Conservation (phyloP, 306 rosid genomes). For the Urtica urens region DNA sequence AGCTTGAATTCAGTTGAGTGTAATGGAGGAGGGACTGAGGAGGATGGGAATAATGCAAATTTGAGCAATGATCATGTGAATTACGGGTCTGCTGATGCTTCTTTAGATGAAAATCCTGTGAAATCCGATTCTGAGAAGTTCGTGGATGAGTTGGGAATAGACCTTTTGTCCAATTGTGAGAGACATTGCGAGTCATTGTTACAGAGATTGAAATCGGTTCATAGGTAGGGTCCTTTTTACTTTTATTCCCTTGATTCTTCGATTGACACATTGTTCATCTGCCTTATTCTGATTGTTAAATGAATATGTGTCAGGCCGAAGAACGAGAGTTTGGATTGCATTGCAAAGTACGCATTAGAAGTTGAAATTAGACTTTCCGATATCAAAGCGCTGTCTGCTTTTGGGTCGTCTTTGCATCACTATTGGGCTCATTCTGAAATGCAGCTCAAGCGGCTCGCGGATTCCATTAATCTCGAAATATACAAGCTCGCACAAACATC, state of each 20-base stretch:
- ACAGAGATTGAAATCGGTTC: slow-evolving; percentile 54
- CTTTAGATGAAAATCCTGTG: slow-evolving; percentile 9
- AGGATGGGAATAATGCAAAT: slow-evolving; percentile 18
- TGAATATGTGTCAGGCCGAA: slow-evolving; percentile 42
- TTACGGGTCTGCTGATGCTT: slow-evolving; percentile 8
- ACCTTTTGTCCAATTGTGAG: slow-evolving; percentile 42
- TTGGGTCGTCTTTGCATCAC: slow-evolving; percentile 63
- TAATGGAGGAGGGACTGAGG: slow-evolving; percentile 26
- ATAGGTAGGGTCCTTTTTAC: slow-evolving; percentile 32
- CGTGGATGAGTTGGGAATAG: slow-evolving; percentile 22
- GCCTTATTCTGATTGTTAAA: slow-evolving; percentile 7
- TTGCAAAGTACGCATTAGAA: slow-evolving; percentile 52
- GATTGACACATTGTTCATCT: background rate
- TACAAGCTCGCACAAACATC: slow-evolving; percentile 24
- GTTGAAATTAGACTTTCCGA: slow-evolving; percentile 78
- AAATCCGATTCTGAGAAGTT: slow-evolving; percentile 19
- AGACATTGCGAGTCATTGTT: slow-evolving; percentile 44
- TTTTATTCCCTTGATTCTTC: slow-evolving; percentile 11
- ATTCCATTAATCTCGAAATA: slow-evolving; percentile 39
- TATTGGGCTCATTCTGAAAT: slow-evolving; percentile 80
- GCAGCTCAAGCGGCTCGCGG: slow-evolving; percentile 58
- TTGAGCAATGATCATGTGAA: slow-evolving; percentile 22
- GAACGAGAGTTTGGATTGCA: slow-evolving; percentile 24
- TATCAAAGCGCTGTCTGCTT: slow-evolving; percentile 49
- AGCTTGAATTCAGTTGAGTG: slow-evolving; percentile 30